phyloP scores from a whole-genome alignment of 805 yeast species.

The Metschnikowia chrysomelidarum region DNA sequence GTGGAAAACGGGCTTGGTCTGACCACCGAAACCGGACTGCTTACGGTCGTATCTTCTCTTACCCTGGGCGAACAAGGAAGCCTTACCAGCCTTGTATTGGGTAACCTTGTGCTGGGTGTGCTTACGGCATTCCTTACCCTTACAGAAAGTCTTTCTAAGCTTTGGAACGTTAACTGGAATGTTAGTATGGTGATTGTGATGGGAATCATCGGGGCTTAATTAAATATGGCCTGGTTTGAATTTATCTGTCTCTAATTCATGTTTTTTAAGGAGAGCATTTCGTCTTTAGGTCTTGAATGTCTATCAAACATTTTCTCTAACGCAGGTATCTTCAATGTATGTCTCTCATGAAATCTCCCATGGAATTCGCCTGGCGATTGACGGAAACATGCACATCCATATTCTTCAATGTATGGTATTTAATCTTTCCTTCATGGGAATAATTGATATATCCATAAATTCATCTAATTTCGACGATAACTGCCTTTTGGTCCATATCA shows the following conservation, averaged over 20 bases:
- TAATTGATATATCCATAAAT: no score
- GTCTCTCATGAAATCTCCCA: no score
- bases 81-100: conserved; percentile 99
- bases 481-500: neutral
- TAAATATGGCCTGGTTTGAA: neutral
- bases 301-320: no score
- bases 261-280: no score
- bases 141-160: conserved; percentile 99
- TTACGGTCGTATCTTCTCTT: conserved; percentile 99
- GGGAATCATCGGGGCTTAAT: neutral
- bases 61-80: conserved; percentile 99
- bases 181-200: conserved; percentile 13
- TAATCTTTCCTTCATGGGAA: no score
- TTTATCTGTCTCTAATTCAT: neutral
- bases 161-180: conserved; percentile 98
- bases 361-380: no score
- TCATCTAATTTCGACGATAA: neutral
- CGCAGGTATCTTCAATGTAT: no score
- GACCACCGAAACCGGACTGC: conserved; percentile 99
- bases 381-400: no score
- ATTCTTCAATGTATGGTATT: no score
- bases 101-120: conserved; percentile 99
- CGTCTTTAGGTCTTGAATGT: no score
- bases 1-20: conserved; percentile 99
- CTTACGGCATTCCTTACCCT: conserved; percentile 98